These are phyloP conservation scores for Excoecaria agallocha DNA, from an alignment of 345 rosid genomes.

Conservation along the genomic window DNA sequence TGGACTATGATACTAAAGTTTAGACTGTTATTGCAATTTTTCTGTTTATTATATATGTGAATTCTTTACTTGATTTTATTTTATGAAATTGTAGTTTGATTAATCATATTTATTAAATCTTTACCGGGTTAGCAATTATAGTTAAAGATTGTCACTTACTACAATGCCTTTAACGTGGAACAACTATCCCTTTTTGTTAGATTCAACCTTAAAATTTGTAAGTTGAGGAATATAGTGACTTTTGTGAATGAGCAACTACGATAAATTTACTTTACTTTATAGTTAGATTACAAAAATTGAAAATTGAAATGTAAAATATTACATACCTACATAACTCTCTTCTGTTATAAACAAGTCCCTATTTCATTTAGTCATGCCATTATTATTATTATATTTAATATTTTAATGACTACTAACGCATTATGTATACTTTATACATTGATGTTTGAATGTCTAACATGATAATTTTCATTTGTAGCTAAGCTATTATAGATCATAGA, in stretches of 20 bases:
- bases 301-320: conserved; percentile 5
- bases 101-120: too few species aligned
- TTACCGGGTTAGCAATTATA: not conserved
- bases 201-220: conserved; percentile 70
- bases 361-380: too few species aligned
- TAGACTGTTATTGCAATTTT: too few species aligned
- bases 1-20: conserved; percentile 80
- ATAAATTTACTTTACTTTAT: not conserved
- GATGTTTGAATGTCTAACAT: too few species aligned
- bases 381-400: too few species aligned
- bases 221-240: conserved; percentile 95
- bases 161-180: conserved; percentile 89
- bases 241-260: conserved; percentile 13
- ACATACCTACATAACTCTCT: conserved; percentile 91
- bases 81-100: too few species aligned
- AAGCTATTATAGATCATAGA: too few species aligned
- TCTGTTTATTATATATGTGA: too few species aligned
- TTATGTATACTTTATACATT: too few species aligned
- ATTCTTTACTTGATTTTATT: too few species aligned
- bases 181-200: conserved; percentile 60
- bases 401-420: too few species aligned
- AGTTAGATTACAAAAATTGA: not conserved
- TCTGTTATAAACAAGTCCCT: conserved; percentile 82
- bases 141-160: conserved; percentile 40
- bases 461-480: too few species aligned